Conservation (phyloP, 140 eudicot species). For the Ambrosia hybrid region DNA sequence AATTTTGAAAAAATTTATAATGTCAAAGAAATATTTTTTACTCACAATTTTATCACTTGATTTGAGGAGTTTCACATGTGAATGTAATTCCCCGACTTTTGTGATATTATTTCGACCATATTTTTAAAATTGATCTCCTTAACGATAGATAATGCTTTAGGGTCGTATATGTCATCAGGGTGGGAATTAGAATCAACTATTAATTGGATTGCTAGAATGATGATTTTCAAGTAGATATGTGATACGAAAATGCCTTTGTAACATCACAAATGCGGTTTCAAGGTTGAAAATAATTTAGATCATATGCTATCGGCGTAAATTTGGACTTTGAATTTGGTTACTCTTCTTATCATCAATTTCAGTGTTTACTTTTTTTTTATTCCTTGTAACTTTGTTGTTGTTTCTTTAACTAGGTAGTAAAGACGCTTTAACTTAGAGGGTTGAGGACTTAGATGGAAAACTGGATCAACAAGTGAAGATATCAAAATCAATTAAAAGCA, state of each 20-base stretch:
- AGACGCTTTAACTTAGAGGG: too few relatives aligned
- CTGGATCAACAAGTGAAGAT: too few relatives aligned
- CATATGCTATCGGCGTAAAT: conserved; percentile 48
- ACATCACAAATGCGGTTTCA: conserved; percentile 70
- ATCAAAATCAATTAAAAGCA: too few relatives aligned
- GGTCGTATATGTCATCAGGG: conserved; percentile 69
- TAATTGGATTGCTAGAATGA: conserved; percentile 47
- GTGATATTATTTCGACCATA: conserved; percentile 49
- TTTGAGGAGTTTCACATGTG: too few relatives aligned
- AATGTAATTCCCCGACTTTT: conserved; percentile 36
- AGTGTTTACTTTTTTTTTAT: background rate
- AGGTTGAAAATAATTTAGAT: conserved; percentile 69
- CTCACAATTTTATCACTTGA: too few relatives aligned
- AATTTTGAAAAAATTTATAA: too few relatives aligned
- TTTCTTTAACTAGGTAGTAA: conserved; percentile 22
- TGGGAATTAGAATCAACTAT: conserved; percentile 51
- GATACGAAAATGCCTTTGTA: conserved; percentile 45
- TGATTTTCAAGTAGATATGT: conserved; percentile 33
- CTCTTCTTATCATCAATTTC: background rate
- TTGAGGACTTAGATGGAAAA: too few relatives aligned
- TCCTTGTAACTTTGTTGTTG: background rate
- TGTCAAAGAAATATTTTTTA: too few relatives aligned
- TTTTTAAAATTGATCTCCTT: conserved; percentile 47
- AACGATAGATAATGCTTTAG: conserved; percentile 56
- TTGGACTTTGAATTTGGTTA: background rate